Evolutionary conservation across 352 stramenopile species (phyloP).

Genomic region (Thraustochytrium striatum): DNA sequence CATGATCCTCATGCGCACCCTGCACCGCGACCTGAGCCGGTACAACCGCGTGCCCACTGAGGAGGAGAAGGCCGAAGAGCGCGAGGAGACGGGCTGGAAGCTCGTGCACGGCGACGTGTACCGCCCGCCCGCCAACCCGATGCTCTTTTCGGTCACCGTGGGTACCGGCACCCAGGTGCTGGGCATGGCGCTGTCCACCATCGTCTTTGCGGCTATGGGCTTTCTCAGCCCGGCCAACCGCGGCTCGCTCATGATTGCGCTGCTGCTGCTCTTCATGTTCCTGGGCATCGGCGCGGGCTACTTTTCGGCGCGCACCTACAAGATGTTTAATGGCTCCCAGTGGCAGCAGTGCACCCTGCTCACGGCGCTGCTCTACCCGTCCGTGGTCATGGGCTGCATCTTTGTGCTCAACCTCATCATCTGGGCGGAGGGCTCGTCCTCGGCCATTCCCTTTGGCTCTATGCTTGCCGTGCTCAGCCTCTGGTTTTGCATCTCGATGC

Average conservation of each 20-base stretch:
- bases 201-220: conserved; percentile 87
- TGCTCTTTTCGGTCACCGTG: conserved; percentile 90
- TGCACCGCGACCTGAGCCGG: conserved; percentile 93
- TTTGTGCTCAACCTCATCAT: conserved; percentile 81
- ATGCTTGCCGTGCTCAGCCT: conserved; percentile 92
- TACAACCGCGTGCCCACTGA: conserved; percentile 88
- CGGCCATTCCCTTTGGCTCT: conserved; percentile 90
- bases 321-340: conserved; percentile 94
- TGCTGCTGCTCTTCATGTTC: conserved; percentile 96
- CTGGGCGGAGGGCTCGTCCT: conserved; percentile 73
- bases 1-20: conserved; percentile 98
- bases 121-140: conserved; percentile 83
- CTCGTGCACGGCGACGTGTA: conserved; percentile 97
- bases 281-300: conserved; percentile 92
- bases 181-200: conserved; percentile 85
- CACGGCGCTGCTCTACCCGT: conserved; percentile 89
- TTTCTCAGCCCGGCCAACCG: conserved; percentile 94
- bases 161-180: conserved; percentile 93
- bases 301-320: conserved; percentile 91
- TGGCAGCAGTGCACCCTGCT: conserved; percentile 95
- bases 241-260: conserved; percentile 87
- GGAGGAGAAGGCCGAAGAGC: conserved; percentile 66
- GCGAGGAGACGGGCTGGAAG: conserved; percentile 94
- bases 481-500: conserved; percentile 95
- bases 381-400: conserved; percentile 86